These are phyloP conservation scores for Phytophthora constricta DNA, from an alignment of 352 stramenopile species.

Conservation along the genomic window DNA sequence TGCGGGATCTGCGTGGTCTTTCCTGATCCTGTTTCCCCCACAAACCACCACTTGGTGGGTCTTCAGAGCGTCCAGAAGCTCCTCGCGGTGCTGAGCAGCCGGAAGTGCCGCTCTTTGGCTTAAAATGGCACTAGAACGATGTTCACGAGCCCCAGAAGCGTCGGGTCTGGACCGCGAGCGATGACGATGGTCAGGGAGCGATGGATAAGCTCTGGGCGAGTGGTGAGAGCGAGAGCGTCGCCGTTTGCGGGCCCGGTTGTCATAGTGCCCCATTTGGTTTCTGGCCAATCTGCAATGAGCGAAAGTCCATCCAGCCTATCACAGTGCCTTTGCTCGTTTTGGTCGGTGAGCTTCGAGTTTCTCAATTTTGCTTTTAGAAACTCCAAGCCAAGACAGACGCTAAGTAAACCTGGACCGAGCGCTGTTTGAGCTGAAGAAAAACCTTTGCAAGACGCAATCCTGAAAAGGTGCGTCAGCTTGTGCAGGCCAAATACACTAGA, in stretches of 20 bases:
- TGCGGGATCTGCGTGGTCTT: constrained; percentile 95
- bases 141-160: not conserved
- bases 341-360: too few species aligned
- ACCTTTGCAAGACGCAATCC: too few species aligned
- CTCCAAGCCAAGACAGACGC: too few species aligned
- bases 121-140: constrained; percentile 8
- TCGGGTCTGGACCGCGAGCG: constrained; percentile 13
- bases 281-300: not conserved
- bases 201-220: not conserved
- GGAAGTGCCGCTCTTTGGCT: constrained; percentile 18
- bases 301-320: not conserved
- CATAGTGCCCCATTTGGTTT: constrained; percentile 16
- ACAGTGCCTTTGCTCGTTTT: not conserved
- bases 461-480: too few species aligned
- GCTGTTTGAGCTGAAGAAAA: too few species aligned
- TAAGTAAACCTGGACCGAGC: too few species aligned
- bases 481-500: too few species aligned
- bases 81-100: constrained; percentile 59
- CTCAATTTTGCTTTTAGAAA: too few species aligned
- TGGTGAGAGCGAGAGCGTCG: constrained; percentile 16
- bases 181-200: constrained; percentile 3
- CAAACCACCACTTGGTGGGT: constrained; percentile 73
- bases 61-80: constrained; percentile 56
- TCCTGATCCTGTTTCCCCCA: constrained; percentile 95
- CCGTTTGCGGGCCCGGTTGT: constrained; percentile 24